Evolutionary conservation across 306 rosid species (phyloP).

Genomic region (Prosopis cineraria): DNA sequence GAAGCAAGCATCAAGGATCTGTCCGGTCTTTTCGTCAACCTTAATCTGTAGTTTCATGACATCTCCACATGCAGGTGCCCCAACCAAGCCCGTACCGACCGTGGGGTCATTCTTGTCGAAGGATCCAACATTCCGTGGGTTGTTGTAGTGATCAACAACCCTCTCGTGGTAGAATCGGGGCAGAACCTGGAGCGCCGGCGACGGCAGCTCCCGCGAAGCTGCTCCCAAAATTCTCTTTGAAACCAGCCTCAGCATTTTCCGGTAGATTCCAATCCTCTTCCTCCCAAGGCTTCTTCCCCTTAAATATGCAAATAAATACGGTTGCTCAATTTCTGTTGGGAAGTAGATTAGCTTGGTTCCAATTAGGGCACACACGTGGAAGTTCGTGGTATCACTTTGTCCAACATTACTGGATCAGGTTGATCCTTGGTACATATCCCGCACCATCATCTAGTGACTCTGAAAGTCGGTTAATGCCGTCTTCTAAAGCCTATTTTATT

Average conservation of each 20-base stretch:
- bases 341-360: neutral
- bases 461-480: neutral
- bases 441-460: neutral
- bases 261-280: neutral
- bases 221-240: conserved; percentile 56
- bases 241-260: conserved; percentile 59
- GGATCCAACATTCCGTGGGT: conserved; percentile 85
- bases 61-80: conserved; percentile 91
- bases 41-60: conserved; percentile 94
- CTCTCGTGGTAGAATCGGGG: conserved; percentile 76
- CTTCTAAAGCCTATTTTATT: neutral
- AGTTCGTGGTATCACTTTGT: neutral
- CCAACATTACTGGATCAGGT: conserved; percentile 3
- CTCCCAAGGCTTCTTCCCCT: neutral
- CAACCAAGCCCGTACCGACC: conserved; percentile 90
- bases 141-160: conserved; percentile 86
- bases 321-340: neutral
- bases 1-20: conserved; percentile 84
- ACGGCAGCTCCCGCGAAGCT: conserved; percentile 27
- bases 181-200: conserved; percentile 46
- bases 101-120: conserved; percentile 77
- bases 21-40: conserved; percentile 75
- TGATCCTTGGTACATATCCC: neutral
- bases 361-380: neutral
- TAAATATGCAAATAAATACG: neutral